Conservation (phyloP, 768 basidiomycete genomes). For the Amylocystis lapponica region DNA sequence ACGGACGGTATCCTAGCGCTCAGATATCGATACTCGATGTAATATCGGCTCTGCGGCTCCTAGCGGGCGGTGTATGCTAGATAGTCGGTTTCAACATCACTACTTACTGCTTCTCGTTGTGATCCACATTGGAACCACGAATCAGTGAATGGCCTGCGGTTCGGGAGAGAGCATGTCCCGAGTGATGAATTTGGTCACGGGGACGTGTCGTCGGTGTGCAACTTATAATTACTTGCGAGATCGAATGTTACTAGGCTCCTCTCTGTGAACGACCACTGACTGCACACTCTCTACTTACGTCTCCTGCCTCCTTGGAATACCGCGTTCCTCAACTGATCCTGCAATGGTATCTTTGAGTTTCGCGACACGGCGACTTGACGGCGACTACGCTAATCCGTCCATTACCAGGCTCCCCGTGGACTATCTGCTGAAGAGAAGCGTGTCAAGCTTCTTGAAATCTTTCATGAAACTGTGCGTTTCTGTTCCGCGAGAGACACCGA, state of each 20-base stretch:
- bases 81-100: background rate
- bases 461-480: conserved; percentile 76
- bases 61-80: conserved; percentile 16
- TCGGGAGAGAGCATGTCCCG: too few relatives aligned
- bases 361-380: background rate
- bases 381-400: background rate
- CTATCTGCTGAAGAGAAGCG: conserved; percentile 89
- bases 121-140: too few relatives aligned
- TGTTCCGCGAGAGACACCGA: background rate
- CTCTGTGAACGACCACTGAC: too few relatives aligned
- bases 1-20: conserved; percentile 7
- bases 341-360: too few relatives aligned
- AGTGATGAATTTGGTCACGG: too few relatives aligned
- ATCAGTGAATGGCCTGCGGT: too few relatives aligned
- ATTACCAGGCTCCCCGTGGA: conserved; percentile 65
- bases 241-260: too few relatives aligned
- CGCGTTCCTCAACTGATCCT: background rate
- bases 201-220: too few relatives aligned
- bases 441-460: conserved; percentile 83
- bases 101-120: too few relatives aligned
- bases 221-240: too few relatives aligned
- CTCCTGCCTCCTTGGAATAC: too few relatives aligned
- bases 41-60: background rate
- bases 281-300: too few relatives aligned
- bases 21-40: conserved; percentile 1